Percentiles rank a stretch among this genome's conserved stretches.
These are phyloP conservation scores for Aspergillus sparsus DNA, from an alignment of 495 filamentous ascomycete species.

Conservation along the genomic window DNA sequence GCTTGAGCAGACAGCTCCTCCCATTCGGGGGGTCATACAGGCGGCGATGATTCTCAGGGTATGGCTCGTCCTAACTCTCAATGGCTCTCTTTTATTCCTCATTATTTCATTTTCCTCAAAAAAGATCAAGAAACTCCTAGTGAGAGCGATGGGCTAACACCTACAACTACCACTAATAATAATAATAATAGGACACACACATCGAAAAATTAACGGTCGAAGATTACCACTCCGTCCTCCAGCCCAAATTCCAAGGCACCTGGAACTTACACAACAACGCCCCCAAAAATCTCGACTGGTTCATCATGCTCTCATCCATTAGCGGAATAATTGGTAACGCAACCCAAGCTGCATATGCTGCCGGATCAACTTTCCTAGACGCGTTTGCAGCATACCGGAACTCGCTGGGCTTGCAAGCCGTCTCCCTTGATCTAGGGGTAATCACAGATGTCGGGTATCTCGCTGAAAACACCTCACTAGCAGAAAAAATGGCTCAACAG, in stretches of 20 bases:
- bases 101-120: too few relatives aligned
- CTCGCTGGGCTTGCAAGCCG: slow-evolving; percentile 22
- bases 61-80: neutral
- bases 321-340: slow-evolving; percentile 34
- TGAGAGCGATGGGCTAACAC: too few relatives aligned
- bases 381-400: slow-evolving; percentile 36
- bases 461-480: slow-evolving; percentile 33
- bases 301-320: slow-evolving; percentile 52
- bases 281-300: slow-evolving; percentile 40
- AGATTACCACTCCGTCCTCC: slow-evolving; percentile 29
- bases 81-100: slow-evolving; percentile 15
- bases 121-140: too few relatives aligned
- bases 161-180: too few relatives aligned
- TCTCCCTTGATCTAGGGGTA: slow-evolving; percentile 57
- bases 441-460: slow-evolving; percentile 60
- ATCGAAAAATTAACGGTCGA: slow-evolving; percentile 29
- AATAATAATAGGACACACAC: slow-evolving; percentile 23
- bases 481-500: slow-evolving; percentile 27
- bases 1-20: slow-evolving; percentile 13
- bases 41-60: slow-evolving; percentile 35
- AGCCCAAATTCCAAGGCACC: slow-evolving; percentile 38
- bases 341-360: slow-evolving; percentile 56
- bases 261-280: slow-evolving; percentile 33
- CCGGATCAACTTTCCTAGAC: slow-evolving; percentile 46
- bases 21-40: slow-evolving; percentile 40